phyloP scores from a whole-genome alignment of 2,329 filamentous ascomycete species.

The Hypocreales sp. region DNA sequence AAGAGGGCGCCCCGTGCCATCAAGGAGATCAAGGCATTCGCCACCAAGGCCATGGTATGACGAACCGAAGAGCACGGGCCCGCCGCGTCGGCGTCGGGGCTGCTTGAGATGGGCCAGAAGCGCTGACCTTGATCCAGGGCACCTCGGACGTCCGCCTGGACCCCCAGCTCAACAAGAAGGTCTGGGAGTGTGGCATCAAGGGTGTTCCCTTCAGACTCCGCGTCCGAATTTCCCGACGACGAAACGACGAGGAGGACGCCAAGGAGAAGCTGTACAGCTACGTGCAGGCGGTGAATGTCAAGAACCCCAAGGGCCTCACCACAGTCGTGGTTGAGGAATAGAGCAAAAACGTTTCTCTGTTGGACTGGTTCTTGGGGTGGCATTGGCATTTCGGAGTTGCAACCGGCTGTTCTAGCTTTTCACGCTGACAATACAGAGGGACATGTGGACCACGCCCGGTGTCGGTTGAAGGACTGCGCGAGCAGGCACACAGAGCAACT shows the following conservation, averaged over 20 bases:
- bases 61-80: no score
- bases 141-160: constrained; percentile 95
- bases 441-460: constrained; percentile 19
- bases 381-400: constrained; percentile 32
- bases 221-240: constrained; percentile 96
- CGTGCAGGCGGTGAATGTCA: constrained; percentile 98
- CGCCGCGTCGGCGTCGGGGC: no score
- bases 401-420: constrained; percentile 28
- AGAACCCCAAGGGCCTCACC: constrained; percentile 95
- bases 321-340: constrained; percentile 76
- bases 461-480: constrained; percentile 2
- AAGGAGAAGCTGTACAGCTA: constrained; percentile 99
- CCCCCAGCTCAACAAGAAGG: constrained; percentile 99
- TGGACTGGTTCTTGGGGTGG: constrained; percentile 25
- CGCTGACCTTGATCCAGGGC: no score
- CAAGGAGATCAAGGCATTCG: constrained; percentile 98
- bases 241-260: constrained; percentile 99
- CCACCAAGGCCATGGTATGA: constrained; percentile 88
- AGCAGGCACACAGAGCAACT: no score
- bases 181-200: constrained; percentile 99
- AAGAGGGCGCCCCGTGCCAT: constrained; percentile 96
- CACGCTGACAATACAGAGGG: constrained; percentile 20
- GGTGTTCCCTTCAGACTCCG: constrained; percentile 94
- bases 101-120: no score
- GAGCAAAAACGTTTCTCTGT: constrained; percentile 21